phyloP scores from a whole-genome alignment of 495 filamentous ascomycete genomes.

The Aspergillus campestris region DNA sequence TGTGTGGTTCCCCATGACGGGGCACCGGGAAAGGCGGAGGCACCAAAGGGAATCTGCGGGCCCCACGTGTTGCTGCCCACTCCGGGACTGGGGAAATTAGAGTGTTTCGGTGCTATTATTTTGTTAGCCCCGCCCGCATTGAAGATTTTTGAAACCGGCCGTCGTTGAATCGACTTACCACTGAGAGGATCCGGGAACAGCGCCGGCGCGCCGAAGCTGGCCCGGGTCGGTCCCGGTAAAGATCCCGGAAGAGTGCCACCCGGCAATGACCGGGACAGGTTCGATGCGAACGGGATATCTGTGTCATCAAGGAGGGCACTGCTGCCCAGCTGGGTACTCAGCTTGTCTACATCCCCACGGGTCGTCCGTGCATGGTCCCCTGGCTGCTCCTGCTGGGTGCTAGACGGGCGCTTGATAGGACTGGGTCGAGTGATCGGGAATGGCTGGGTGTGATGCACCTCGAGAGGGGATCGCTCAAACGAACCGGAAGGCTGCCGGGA shows the following conservation, averaged over 20 bases:
- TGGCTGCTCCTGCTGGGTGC: conserved; percentile 53
- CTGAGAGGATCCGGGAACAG: conserved; percentile 45
- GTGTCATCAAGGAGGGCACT: conserved; percentile 84
- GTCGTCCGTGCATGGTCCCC: conserved; percentile 29
- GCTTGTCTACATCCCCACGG: conserved; percentile 55
- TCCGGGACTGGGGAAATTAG: conserved; percentile 26
- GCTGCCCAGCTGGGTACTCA: conserved; percentile 82
- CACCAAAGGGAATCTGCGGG: conserved; percentile 34
- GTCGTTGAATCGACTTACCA: conserved; percentile 18
- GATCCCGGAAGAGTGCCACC: conserved; percentile 24
- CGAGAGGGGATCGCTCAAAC: conserved; percentile 43
- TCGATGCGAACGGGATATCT: conserved; percentile 44
- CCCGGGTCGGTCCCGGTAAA: conserved; percentile 30
- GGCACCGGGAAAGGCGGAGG: conserved; percentile 29
- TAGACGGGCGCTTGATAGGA: conserved; percentile 82
- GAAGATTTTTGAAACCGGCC: neutral
- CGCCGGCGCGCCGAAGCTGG: conserved; percentile 40
- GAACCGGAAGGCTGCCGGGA: conserved; percentile 54
- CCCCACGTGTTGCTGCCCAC: conserved; percentile 33
- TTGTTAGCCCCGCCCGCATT: conserved; percentile 7
- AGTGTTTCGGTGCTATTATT: conserved; percentile 23
- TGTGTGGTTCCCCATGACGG: conserved; percentile 34
- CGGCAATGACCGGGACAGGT: conserved; percentile 33
- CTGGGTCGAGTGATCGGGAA: conserved; percentile 72
- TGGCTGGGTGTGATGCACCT: conserved; percentile 32